Base-by-base conservation (phyloP, 2,329 filamentous ascomycete genomes). In the Calycina herbarum region DNA sequence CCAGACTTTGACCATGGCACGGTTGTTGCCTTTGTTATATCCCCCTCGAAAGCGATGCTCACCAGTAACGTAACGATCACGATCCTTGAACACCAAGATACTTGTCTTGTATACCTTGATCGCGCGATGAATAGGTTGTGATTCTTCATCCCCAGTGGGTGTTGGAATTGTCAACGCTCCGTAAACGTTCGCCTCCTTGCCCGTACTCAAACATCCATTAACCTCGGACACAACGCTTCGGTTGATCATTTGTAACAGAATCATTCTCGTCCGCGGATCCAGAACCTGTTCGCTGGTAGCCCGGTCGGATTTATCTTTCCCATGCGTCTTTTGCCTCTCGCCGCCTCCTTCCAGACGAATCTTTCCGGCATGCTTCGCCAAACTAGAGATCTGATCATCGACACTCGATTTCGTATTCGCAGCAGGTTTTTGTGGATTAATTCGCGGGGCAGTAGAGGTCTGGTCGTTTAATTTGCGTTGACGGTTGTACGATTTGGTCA, bases 81-180 rank as follows among this genome's bases (percentile, higher is more conserved):
- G 87, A 79, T 99, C 95, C 81, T 98, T 98, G 87, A 99, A 99
- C 29, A 96, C 93, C 38, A 99, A 82, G 70, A 99, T 99, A 63
- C 92, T 91, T 7, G 95, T 99, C 85, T 99, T 99, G 86, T 99
- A 99, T 61, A 99, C 92, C 81, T 99, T 99, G 82, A 98, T 93
- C 13, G 95, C 95, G 59, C 93, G 87, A 74, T 97, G 92, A 0
- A 88, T 79, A 0, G 86, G 80, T 24, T 83, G 79, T 2, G 76
- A 72, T 20, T 79, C 78, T 48, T 84, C 77, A 27, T 76, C 79
- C 10, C 85, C 83, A 6, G 87, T 79, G 5, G 81, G 78, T 2
- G 84, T 81, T 0, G 82, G 80, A 60, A 86, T 81, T 2, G 88
- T 85, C 11, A 96, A 84, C 20, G 94, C 93, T 69, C 96, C 93